phyloP scores from a whole-genome alignment of 2,329 filamentous ascomycete genomes.

The Penicillium polonicum region DNA sequence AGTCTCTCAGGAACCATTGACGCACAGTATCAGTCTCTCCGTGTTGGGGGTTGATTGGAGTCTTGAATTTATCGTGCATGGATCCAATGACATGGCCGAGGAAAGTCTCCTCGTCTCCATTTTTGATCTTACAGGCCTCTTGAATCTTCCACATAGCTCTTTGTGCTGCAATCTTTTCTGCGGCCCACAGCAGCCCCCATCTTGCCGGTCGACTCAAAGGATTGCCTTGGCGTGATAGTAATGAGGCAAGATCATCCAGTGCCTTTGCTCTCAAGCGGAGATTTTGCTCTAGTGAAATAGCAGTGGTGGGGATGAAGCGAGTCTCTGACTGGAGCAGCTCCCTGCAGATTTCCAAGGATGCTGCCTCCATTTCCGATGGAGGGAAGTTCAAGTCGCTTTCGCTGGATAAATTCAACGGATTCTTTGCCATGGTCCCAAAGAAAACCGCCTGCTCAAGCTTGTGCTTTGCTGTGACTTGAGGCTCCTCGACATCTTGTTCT shows the following conservation, averaged over 20 bases:
- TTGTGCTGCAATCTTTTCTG: constrained; percentile 84
- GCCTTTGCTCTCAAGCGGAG: constrained; percentile 70
- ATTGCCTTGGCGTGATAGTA: constrained; percentile 64
- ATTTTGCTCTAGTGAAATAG: constrained; percentile 77
- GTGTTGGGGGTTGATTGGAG: constrained; percentile 60
- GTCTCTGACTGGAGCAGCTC: constrained; percentile 79
- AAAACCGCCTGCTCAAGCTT: constrained; percentile 95
- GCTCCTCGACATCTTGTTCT: constrained; percentile 50
- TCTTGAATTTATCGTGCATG: constrained; percentile 74
- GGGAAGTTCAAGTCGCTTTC: constrained; percentile 66
- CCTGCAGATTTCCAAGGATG: constrained; percentile 73
- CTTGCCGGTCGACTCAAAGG: constrained; percentile 65
- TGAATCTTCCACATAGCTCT: constrained; percentile 77
- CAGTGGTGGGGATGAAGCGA: constrained; percentile 68
- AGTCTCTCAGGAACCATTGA: constrained; percentile 81
- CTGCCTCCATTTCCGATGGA: constrained; percentile 68
- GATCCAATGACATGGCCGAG: constrained; percentile 72
- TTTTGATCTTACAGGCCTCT: constrained; percentile 62
- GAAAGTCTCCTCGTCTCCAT: constrained; percentile 65
- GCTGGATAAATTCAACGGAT: constrained; percentile 80
- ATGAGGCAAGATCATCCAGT: constrained; percentile 69
- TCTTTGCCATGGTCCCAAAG: constrained; percentile 77
- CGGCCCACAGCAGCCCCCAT: constrained; percentile 83
- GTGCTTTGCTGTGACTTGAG: constrained; percentile 72
- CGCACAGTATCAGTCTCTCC: constrained; percentile 77